phyloP scores from a whole-genome alignment of 768 basidiomycete genomes.

The Atractiella rhizophila region DNA sequence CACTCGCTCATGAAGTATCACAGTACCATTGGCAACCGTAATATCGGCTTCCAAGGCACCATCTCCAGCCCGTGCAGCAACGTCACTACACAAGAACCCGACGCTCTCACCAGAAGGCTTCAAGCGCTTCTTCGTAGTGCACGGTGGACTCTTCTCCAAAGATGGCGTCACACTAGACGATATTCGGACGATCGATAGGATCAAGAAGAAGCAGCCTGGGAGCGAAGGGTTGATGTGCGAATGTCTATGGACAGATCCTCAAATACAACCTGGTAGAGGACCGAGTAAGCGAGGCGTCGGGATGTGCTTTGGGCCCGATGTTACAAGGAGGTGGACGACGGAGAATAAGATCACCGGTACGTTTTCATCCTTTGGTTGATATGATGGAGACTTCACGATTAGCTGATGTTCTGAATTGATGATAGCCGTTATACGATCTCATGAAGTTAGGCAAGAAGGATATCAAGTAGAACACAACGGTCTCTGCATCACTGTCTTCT shows the following conservation, averaged over 20 bases:
- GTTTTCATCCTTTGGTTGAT: too few relatives aligned
- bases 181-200: slow-evolving; percentile 59
- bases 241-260: slow-evolving; percentile 92
- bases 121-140: slow-evolving; percentile 81
- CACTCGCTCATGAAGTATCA: slow-evolving; percentile 84
- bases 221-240: slow-evolving; percentile 70
- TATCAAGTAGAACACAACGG: slow-evolving; percentile 89
- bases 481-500: slow-evolving; percentile 81
- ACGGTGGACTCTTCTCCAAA: slow-evolving; percentile 86
- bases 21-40: slow-evolving; percentile 16
- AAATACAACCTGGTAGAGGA: slow-evolving; percentile 61
- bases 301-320: slow-evolving; percentile 61
- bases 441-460: slow-evolving; percentile 68
- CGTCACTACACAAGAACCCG: slow-evolving; percentile 21
- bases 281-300: slow-evolving; percentile 96
- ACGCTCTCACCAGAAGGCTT: slow-evolving; percentile 60
- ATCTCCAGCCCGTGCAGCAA: slow-evolving; percentile 23
- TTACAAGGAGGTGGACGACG: slow-evolving; percentile 14
- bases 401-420: slow-evolving; percentile 53
- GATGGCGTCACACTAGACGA: slow-evolving; percentile 88
- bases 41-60: neutral
- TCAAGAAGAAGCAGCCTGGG: slow-evolving; percentile 61
- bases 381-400: slow-evolving; percentile 74
- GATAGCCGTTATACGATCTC: slow-evolving; percentile 79
- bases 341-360: slow-evolving; percentile 15